These are phyloP conservation scores for Suillus bovinus DNA, from an alignment of 768 basidiomycete genomes.

Conservation along the genomic window DNA sequence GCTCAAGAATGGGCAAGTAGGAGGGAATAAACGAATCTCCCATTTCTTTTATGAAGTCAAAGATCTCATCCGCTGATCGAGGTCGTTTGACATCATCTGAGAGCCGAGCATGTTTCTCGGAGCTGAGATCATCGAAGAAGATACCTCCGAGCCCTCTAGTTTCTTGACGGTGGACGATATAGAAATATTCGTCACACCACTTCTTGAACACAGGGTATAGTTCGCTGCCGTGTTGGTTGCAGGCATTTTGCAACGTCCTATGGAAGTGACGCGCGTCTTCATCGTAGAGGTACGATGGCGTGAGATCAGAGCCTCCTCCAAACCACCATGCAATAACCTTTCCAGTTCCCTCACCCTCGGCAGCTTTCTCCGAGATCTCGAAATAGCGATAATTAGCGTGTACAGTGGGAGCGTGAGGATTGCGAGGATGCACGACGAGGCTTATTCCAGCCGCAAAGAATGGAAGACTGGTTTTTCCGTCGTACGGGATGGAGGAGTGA, in stretches of 20 bases:
- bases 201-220: conserved; percentile 83
- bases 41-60: conserved; percentile 68
- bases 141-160: conserved; percentile 89
- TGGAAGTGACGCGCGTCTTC: conserved; percentile 92
- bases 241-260: conserved; percentile 68
- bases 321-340: conserved; percentile 95
- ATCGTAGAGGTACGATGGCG: conserved; percentile 88
- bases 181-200: conserved; percentile 99
- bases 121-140: conserved; percentile 93
- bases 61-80: conserved; percentile 65
- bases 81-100: conserved; percentile 47
- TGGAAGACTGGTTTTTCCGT: conserved; percentile 65
- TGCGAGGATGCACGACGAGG: conserved; percentile 91
- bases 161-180: conserved; percentile 84
- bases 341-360: conserved; percentile 38
- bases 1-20: conserved; percentile 82
- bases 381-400: conserved; percentile 99
- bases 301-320: conserved; percentile 93
- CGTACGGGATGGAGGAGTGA: conserved; percentile 72
- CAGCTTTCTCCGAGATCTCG: conserved; percentile 68
- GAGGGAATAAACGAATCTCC: conserved; percentile 86
- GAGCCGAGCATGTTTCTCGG: conserved; percentile 65
- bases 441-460: conserved; percentile 94
- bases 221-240: conserved; percentile 65
- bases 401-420: conserved; percentile 91